Conservation (phyloP, 2,329 filamentous ascomycete species). For the Lizonia empirigonia region DNA sequence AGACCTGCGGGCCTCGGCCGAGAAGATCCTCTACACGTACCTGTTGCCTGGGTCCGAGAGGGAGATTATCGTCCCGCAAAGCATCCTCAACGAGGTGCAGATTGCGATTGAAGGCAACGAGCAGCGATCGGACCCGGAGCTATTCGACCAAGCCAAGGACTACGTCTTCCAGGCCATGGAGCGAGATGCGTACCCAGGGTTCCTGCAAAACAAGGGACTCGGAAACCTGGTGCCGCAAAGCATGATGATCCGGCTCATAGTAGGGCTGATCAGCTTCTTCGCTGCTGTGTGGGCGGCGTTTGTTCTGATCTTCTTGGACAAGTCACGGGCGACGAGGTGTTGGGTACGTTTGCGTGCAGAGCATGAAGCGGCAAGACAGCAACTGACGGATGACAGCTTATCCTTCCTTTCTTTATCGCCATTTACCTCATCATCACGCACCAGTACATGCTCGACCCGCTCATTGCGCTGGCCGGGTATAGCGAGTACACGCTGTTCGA, state of each 20-base stretch:
- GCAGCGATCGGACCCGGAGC: conserved; percentile 91
- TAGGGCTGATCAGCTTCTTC: conserved; percentile 86
- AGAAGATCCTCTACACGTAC: conserved; percentile 99
- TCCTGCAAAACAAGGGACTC: conserved; percentile 90
- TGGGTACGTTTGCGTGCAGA: conserved; percentile 69
- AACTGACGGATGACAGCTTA: conserved; percentile 59
- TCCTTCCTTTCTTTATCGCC: conserved; percentile 89
- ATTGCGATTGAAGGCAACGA: conserved; percentile 81
- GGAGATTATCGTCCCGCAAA: conserved; percentile 90
- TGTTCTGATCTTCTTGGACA: conserved; percentile 87
- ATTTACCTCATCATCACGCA: conserved; percentile 77
- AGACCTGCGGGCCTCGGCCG: conserved; percentile 90
- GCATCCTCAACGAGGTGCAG: conserved; percentile 85
- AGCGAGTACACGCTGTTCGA: conserved; percentile 97
- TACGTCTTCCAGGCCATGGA: conserved; percentile 99
- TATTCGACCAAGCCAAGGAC: conserved; percentile 97
- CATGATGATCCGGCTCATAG: conserved; percentile 80
- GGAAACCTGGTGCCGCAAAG: conserved; percentile 94
- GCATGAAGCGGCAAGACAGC: neutral
- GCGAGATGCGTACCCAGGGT: conserved; percentile 96
- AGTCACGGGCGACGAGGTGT: conserved; percentile 72
- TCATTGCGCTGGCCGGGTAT: conserved; percentile 84
- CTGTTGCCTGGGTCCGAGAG: conserved; percentile 92
- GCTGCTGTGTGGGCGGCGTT: conserved; percentile 94
- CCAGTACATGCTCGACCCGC: conserved; percentile 92